Evolutionary conservation across 1,139 yeast genomes (phyloP).

Genomic region (Magnusiomyces fungicola): DNA sequence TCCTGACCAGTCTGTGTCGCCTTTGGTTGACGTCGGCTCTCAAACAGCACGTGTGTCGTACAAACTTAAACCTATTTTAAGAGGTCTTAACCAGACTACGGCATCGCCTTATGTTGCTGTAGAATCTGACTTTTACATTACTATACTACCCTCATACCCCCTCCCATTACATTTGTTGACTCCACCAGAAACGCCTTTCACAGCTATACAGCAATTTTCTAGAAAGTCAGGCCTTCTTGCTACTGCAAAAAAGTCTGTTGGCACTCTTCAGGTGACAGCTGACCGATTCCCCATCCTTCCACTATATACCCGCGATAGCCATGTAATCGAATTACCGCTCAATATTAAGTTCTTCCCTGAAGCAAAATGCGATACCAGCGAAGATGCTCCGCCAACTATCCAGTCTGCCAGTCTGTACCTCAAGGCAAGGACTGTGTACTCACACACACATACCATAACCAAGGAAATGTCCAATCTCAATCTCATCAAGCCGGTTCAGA

Average conservation of each 20-base stretch:
- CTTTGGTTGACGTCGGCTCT: not conserved
- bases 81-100: not conserved
- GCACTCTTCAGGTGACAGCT: not conserved
- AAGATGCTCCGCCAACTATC: not conserved
- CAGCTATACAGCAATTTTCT: not conserved
- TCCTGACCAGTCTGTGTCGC: not conserved
- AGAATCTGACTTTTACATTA: not conserved
- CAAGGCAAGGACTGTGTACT: slow-evolving; percentile 2
- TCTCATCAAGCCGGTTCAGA: not conserved
- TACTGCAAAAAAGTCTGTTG: not conserved
- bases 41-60: slow-evolving; percentile 1
- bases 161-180: not conserved
- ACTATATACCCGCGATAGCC: not conserved
- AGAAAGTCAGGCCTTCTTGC: not conserved
- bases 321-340: not conserved
- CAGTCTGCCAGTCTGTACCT: not conserved
- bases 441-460: not conserved
- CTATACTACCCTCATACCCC: not conserved
- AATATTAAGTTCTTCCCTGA: not conserved
- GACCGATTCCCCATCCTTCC: not conserved
- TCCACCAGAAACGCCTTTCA: slow-evolving; percentile 1
- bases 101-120: not conserved
- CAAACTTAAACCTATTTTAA: not conserved
- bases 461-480: not conserved
- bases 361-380: not conserved